phyloP scores from a whole-genome alignment of 2,329 filamentous ascomycete genomes.

The Periconia digitata region DNA sequence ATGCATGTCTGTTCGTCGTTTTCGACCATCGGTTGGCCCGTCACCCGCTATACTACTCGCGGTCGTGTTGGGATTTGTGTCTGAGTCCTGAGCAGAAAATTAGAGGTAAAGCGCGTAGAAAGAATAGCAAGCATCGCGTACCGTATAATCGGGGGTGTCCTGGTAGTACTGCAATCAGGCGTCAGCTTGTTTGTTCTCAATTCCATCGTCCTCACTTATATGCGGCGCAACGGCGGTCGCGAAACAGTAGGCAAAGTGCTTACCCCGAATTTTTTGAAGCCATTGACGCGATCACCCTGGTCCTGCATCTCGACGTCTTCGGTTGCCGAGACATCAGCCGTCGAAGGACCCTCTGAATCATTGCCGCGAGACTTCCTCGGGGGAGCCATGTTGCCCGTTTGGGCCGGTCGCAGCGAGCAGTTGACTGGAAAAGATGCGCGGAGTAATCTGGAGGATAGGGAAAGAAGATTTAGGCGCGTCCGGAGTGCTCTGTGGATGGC shows the following conservation, averaged over 20 bases:
- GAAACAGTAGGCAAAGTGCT: conserved; percentile 12
- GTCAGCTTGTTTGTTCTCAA: conserved; percentile 25
- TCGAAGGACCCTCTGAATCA: conserved; percentile 39
- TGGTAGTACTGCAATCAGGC: conserved; percentile 49
- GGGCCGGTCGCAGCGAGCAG: conserved; percentile 32
- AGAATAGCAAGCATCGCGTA: conserved; percentile 27
- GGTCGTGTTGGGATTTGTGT: conserved; percentile 66
- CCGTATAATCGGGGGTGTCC: conserved; percentile 65
- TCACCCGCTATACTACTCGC: conserved; percentile 88
- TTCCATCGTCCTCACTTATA: background rate
- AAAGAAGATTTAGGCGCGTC: background rate
- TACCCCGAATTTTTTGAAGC: conserved; percentile 40
- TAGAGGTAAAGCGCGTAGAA: background rate
- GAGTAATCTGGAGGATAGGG: background rate
- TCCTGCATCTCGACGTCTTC: conserved; percentile 45
- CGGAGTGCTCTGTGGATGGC: background rate
- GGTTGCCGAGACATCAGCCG: conserved; percentile 40
- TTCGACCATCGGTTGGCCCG: conserved; percentile 71
- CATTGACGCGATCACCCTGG: conserved; percentile 31
- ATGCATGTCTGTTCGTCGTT: conserved; percentile 81
- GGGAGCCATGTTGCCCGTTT: conserved; percentile 43
- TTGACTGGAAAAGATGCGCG: conserved; percentile 8
- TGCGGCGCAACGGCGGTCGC: conserved; percentile 1
- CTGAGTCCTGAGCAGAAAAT: conserved; percentile 56
- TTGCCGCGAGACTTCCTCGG: conserved; percentile 35